Percentiles rank a stretch among this genome's conserved stretches.
Conservation (phyloP, 345 rosid genomes). For the Firmiana major region DNA sequence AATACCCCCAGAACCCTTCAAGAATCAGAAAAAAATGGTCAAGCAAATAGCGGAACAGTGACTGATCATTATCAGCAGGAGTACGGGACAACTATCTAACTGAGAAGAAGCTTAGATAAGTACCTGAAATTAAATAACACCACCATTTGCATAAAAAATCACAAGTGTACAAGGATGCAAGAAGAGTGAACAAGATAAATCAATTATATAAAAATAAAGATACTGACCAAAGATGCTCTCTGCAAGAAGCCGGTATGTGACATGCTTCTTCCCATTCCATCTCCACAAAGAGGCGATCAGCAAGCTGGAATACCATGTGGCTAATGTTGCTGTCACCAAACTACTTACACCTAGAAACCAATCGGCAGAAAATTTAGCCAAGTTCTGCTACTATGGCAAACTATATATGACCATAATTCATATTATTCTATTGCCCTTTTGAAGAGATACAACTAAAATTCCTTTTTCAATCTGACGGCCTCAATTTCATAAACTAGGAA, state of each 20-base stretch:
- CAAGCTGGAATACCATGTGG: conserved; percentile 50
- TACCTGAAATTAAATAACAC: not conserved
- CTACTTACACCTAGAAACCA: conserved; percentile 38
- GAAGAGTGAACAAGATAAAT: too few relatives aligned
- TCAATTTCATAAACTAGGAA: not conserved
- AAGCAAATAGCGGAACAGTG: conserved; percentile 1
- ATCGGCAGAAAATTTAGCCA: not conserved
- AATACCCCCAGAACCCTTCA: conserved; percentile 53
- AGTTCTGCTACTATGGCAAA: not conserved
- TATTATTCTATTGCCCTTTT: not conserved
- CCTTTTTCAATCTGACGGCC: not conserved
- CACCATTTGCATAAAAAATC: not conserved
- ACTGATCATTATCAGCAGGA: not conserved
- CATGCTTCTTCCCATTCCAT: conserved; percentile 49
- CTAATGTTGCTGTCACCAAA: conserved; percentile 44
- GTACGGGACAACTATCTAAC: not conserved
- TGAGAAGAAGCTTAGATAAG: not conserved
- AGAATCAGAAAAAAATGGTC: conserved; percentile 18
- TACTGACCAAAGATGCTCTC: conserved; percentile 46
- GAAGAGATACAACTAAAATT: not conserved
- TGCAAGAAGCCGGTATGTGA: conserved; percentile 47
- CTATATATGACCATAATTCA: not conserved
- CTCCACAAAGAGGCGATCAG: conserved; percentile 47
- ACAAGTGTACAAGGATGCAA: too few relatives aligned
- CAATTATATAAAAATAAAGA: not conserved